phyloP scores from a whole-genome alignment of 768 basidiomycete genomes.

The Scleroderma citrinum region DNA sequence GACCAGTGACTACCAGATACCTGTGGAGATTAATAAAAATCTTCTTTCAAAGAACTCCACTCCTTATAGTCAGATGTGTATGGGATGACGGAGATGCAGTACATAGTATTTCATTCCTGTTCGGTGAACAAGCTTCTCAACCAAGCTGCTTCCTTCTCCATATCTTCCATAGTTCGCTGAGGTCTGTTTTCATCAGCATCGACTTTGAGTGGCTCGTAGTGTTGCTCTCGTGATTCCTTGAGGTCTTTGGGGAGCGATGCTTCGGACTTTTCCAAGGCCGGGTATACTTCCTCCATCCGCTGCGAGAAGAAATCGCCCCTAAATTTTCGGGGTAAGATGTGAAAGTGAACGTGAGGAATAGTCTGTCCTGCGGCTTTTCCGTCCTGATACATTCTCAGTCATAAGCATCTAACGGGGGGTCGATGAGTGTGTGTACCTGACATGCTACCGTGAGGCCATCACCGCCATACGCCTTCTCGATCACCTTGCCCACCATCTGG shows the following conservation, averaged over 20 bases:
- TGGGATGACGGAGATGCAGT: conserved; percentile 13
- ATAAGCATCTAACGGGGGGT: neutral
- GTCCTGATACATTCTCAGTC: conserved; percentile 47
- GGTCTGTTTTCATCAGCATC: conserved; percentile 65
- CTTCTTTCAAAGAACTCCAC: no score
- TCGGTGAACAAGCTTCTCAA: conserved; percentile 49
- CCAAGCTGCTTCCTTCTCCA: conserved; percentile 76
- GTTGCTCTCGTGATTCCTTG: conserved; percentile 14
- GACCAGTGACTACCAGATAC: no score
- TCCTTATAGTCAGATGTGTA: conserved; percentile 25
- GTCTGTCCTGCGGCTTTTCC: conserved; percentile 80
- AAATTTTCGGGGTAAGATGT: conserved; percentile 78
- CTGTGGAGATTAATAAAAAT: no score
- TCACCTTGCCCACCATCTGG: conserved; percentile 68
- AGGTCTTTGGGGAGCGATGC: conserved; percentile 40
- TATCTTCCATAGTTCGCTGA: conserved; percentile 64
- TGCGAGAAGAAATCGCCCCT: conserved; percentile 60
- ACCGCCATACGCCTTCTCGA: conserved; percentile 79
- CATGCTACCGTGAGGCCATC: conserved; percentile 84
- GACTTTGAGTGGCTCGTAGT: conserved; percentile 41
- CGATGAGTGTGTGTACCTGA: conserved; percentile 50
- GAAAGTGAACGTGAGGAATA: conserved; percentile 84
- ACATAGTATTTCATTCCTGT: neutral
- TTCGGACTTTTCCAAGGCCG: conserved; percentile 66
- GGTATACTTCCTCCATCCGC: conserved; percentile 72